Base-by-base conservation (phyloP, 106 monocot genomes). In the Dioscorea dumetorum region DNA sequence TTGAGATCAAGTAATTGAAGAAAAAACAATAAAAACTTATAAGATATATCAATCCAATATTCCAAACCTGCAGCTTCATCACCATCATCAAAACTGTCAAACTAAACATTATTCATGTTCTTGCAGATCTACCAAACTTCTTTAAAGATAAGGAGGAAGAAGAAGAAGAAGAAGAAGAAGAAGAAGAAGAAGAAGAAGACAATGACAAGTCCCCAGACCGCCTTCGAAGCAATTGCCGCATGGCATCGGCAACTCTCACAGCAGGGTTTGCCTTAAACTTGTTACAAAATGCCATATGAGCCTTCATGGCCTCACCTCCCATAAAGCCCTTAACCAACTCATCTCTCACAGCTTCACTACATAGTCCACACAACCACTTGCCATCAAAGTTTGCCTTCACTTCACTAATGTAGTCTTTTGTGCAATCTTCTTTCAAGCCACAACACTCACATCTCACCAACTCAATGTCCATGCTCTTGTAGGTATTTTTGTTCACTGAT, bases 361-460 rank as follows among this genome's bases (percentile, higher is more conserved):
- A 70, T 1, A 73, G 69, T 48, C 79, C 76, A 41, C 82, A 73
- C 24, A 70, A 67, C 82, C 73, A 73, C 31, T 60, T 67, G 18
- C 82, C 65, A 18, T 58, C 77, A 51, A 77, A 82, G 61, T 56
- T 68, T 8, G 69, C 68, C 73, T 74, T 78, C 51, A 78, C 77
- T n/a, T 49, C 61, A 16, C 17, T 22, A 32, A 82, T 82, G 70
- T 82, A 82, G 22, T 78, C 78, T 51, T 70, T 49, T 0, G 82
- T 82, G 70, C 78, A 82, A 19, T 82, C 82, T 70, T 82, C 82
- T 16, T 66, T 64, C 64, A 82, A 66, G 0, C 77, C 74, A 24
- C 82, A 82, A 61, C 82, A 82, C 61, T 82, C 82, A 20, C 82
- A 82, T 69, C 74, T 70, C 31, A 62, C 82, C 5, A 70, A 74